Evolutionary conservation across 352 stramenopile species (phyloP).

Genomic region (Globisporangium orthogonon): DNA sequence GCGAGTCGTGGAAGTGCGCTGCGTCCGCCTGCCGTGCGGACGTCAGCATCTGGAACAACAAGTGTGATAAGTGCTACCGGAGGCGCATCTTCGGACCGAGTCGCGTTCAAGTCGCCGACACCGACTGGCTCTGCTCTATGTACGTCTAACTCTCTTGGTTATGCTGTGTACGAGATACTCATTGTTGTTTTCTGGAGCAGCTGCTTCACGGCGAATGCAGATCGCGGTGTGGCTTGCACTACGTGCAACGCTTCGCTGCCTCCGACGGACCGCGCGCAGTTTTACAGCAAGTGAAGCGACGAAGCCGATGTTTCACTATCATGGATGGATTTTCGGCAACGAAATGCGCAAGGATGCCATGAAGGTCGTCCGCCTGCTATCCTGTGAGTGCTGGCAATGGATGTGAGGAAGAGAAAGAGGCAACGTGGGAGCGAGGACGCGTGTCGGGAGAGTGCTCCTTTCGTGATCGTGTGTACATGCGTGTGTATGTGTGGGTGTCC

Average conservation of each 20-base stretch:
- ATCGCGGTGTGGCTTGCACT: constrained; percentile 26
- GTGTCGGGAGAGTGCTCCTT: neutral
- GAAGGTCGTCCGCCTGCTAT: too few relatives aligned
- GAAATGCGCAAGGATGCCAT: too few relatives aligned
- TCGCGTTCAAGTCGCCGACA: constrained; percentile 30
- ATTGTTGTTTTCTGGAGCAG: constrained; percentile 14
- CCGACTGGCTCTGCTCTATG: constrained; percentile 69
- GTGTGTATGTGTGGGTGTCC: neutral
- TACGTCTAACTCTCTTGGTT: constrained; percentile 15
- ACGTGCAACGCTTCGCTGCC: constrained; percentile 34
- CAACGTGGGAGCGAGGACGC: neutral
- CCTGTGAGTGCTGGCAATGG: neutral
- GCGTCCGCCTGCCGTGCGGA: constrained; percentile 33
- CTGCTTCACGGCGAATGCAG: constrained; percentile 46
- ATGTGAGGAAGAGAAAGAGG: neutral
- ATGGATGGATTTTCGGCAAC: too few relatives aligned
- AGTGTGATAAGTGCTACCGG: constrained; percentile 36
- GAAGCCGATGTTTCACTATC: neutral
- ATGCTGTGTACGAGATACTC: neutral
- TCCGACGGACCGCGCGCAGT: constrained; percentile 11
- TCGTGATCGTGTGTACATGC: neutral
- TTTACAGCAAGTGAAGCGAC: constrained; percentile 7
- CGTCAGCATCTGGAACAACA: constrained; percentile 57
- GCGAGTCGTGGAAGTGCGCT: constrained; percentile 51
- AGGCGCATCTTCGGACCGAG: constrained; percentile 49